Conservation (phyloP, 805 yeast species). For the Wickerhamomyces strasburgensis region DNA sequence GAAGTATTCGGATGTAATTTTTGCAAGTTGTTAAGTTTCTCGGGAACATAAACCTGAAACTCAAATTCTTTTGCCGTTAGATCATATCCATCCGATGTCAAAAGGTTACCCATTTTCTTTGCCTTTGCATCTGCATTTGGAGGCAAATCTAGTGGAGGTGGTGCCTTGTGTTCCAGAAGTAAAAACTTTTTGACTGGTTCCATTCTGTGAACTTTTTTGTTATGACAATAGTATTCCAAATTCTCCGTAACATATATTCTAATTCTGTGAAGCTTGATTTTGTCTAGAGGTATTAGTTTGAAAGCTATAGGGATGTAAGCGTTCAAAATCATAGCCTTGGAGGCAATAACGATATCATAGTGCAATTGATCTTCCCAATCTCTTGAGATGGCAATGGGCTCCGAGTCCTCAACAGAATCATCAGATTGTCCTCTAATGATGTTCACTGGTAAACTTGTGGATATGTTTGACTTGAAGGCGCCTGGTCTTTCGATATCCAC, state of each 20-base stretch:
- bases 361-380: constrained; percentile 92
- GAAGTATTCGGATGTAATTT: constrained; percentile 83
- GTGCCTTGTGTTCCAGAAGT: constrained; percentile 75
- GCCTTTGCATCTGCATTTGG: constrained; percentile 31
- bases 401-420: constrained; percentile 78
- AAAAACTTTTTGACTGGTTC: constrained; percentile 85
- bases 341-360: constrained; percentile 87
- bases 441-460: constrained; percentile 56
- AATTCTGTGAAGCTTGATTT: constrained; percentile 78
- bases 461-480: constrained; percentile 74
- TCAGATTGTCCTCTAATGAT: constrained; percentile 76
- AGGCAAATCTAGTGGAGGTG: constrained; percentile 30
- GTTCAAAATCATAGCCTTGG: constrained; percentile 82
- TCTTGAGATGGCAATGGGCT: constrained; percentile 84
- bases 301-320: constrained; percentile 81
- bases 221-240: constrained; percentile 81
- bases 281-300: constrained; percentile 79
- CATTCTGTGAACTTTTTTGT: constrained; percentile 83
- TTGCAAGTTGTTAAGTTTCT: constrained; percentile 48
- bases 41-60: constrained; percentile 82
- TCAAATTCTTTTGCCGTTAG: constrained; percentile 75
- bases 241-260: constrained; percentile 85
- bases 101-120: constrained; percentile 36
- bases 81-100: constrained; percentile 40
- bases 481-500: constrained; percentile 74